Percentiles rank a stretch among this genome's conserved stretches.
phyloP scores from a whole-genome alignment of 2,329 filamentous ascomycete genomes.

The Helotiales sp. region DNA sequence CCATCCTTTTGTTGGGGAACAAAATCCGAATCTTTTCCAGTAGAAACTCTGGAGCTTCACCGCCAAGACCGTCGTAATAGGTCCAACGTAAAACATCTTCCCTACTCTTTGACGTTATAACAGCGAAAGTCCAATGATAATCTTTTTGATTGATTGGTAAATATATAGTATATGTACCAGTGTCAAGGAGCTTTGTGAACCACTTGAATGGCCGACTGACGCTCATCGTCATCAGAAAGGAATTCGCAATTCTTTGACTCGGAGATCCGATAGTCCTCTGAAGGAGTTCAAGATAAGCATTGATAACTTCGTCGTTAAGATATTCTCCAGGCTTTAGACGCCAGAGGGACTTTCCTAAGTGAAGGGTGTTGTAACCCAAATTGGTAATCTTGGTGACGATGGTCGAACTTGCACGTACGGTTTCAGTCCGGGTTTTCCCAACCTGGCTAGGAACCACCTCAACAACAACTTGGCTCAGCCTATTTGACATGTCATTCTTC shows the following conservation, averaged over 20 bases:
- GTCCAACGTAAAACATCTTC: slow-evolving; percentile 14
- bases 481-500: slow-evolving; percentile 23
- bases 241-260: slow-evolving; percentile 12
- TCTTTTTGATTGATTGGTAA: slow-evolving; percentile 16
- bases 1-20: slow-evolving; percentile 1
- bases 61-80: slow-evolving; percentile 25
- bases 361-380: slow-evolving; percentile 17
- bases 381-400: slow-evolving; percentile 21
- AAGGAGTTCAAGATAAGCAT: slow-evolving; percentile 29
- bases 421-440: neutral
- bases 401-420: slow-evolving; percentile 11
- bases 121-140: slow-evolving; percentile 24
- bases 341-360: slow-evolving; percentile 23
- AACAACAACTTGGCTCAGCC: slow-evolving; percentile 25
- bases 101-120: slow-evolving; percentile 20
- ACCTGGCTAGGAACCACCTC: neutral
- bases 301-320: slow-evolving; percentile 28
- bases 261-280: slow-evolving; percentile 16
- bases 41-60: slow-evolving; percentile 7
- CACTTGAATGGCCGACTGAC: slow-evolving; percentile 11
- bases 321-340: slow-evolving; percentile 23
- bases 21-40: slow-evolving; percentile 14
- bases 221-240: slow-evolving; percentile 15
- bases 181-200: slow-evolving; percentile 16
- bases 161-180: slow-evolving; percentile 27